phyloP scores from a whole-genome alignment of 768 basidiomycete genomes.

The Cytidiella melzeri region DNA sequence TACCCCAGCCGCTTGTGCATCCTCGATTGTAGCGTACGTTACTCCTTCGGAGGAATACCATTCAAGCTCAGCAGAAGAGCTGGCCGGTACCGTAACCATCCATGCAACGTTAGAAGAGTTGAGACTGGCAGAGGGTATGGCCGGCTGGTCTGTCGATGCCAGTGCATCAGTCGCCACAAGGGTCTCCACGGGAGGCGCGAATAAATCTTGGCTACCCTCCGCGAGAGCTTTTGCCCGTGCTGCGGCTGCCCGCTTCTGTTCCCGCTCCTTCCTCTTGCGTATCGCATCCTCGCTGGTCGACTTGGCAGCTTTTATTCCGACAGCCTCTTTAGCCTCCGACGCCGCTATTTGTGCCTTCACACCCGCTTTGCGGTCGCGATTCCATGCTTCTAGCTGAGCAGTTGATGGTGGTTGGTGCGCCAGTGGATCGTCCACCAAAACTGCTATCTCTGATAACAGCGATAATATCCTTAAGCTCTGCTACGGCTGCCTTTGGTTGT shows the following conservation, averaged over 20 bases:
- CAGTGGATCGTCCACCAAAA: conserved; percentile 65
- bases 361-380: conserved; percentile 38
- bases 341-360: conserved; percentile 43
- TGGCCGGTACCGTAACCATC: conserved; percentile 60
- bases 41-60: conserved; percentile 57
- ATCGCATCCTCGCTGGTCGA: conserved; percentile 46
- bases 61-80: conserved; percentile 49
- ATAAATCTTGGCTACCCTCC: conserved; percentile 11
- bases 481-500: background rate
- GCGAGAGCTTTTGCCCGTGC: conserved; percentile 19
- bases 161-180: background rate
- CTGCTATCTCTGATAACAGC: conserved; percentile 53
- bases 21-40: conserved; percentile 49
- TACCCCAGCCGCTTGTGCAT: conserved; percentile 60
- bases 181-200: background rate
- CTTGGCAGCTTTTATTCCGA: conserved; percentile 30
- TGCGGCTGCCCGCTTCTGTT: conserved; percentile 35
- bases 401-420: conserved; percentile 48
- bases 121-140: conserved; percentile 9
- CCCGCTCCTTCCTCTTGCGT: conserved; percentile 67
- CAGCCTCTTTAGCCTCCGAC: conserved; percentile 43
- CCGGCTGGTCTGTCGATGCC: conserved; percentile 4
- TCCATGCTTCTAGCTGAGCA: conserved; percentile 48
- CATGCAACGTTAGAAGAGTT: conserved; percentile 25
- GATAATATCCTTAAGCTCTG: conserved; percentile 1